These are phyloP conservation scores for Sarocladium brachiariae DNA, from an alignment of 2,329 filamentous ascomycete species.

Conservation along the genomic window DNA sequence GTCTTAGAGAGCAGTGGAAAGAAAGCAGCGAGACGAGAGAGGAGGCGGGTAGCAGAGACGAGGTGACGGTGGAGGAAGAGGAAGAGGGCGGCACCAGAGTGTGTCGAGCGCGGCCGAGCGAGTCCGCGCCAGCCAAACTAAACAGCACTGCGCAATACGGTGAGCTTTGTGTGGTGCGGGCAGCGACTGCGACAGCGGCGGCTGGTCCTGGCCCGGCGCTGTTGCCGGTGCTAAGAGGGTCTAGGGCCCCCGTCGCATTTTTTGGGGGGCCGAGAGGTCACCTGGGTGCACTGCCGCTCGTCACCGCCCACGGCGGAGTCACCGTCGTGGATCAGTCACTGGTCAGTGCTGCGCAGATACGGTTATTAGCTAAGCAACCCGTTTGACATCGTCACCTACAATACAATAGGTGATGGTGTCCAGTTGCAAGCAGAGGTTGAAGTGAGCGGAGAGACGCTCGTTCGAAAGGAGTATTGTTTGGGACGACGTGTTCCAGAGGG, in stretches of 20 bases:
- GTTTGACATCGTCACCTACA: neutral
- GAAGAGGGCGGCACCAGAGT: neutral
- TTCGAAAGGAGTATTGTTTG: neutral
- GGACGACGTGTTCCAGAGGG: too few relatives aligned
- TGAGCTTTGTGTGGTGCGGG: neutral
- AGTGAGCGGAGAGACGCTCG: too few relatives aligned
- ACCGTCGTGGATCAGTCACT: neutral
- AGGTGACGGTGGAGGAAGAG: constrained; percentile 3
- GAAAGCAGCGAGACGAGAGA: neutral
- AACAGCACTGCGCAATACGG: constrained; percentile 2
- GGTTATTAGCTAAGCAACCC: neutral
- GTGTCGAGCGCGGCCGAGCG: constrained; percentile 5
- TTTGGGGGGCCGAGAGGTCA: constrained; percentile 4
- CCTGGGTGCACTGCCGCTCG: constrained; percentile 4
- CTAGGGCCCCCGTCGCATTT: constrained; percentile 5
- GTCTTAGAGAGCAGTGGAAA: neutral
- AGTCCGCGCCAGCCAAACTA: constrained; percentile 1
- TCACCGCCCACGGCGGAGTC: constrained; percentile 6
- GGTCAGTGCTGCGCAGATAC: neutral
- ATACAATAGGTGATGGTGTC: too few relatives aligned
- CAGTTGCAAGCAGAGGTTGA: too few relatives aligned
- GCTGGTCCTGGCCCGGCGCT: neutral
- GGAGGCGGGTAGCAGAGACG: neutral
- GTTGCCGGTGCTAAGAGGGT: neutral
- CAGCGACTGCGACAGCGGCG: neutral